Evolutionary conservation across 2,329 filamentous ascomycete species (phyloP), one percentile per base, ranked within the genome.

Genomic region (Lachnellula suecica): DNA sequence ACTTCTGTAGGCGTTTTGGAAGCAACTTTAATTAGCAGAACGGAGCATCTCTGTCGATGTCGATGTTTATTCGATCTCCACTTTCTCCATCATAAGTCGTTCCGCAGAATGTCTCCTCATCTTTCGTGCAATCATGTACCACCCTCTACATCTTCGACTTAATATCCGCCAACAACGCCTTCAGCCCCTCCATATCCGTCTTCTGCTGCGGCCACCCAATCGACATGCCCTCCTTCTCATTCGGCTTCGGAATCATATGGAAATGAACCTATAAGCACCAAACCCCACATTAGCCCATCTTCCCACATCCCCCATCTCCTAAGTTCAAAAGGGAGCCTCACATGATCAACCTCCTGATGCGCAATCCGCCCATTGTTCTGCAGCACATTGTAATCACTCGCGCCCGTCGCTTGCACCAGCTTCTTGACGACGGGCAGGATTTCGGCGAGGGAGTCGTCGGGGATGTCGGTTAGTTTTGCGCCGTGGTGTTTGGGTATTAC

Each of bases 161-260:
- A 67, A 99, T 78, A 50, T 96, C 89, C 70, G 93, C 91, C 56
- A 82, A 79, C 56, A 95, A 75, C 58, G 82, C 83, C 79, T 92
- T 89, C 64, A 99, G 75, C 68, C 85, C 82, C 1, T 90, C 89
- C 87, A 94, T 95, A 63, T 96, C 86, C 2, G 81, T 80, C 56
- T 77, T 71, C 72, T 89, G 81, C 58, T 85, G 76, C 19, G 92
- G 91, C 94, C 94, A 99, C 29, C 74, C 70, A 61, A 97, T 79
- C 4, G 81, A 84, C 47, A 99, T 76, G 6, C 94, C 94, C 70
- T 97, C 89, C 31, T 77, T 67, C 64, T 85, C 76, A 66, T 90
- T 95, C 47, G 94, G 93, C 79, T 99, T 99, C 31, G 94, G 94
- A 58, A 99, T 99, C 84, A 97, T 87, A 68, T 99, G 94, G 72